A percentile compares a stretch with the other conserved stretches of the same genome.
Evolutionary conservation across 257 asterid species (phyloP).

Genomic region (Oldenlandia corymbosa): DNA sequence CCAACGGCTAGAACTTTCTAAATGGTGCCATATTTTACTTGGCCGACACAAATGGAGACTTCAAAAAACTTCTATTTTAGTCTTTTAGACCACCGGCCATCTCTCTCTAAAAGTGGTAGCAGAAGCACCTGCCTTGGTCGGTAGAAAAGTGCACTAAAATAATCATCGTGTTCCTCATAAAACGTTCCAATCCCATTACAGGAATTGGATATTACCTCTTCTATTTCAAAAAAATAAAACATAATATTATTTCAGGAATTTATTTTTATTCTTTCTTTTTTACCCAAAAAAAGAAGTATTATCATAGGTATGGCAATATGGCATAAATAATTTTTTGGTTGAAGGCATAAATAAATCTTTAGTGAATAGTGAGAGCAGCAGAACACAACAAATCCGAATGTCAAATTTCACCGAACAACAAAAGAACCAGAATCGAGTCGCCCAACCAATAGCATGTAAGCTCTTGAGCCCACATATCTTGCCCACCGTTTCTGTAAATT

Average conservation of each 20-base stretch:
- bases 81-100: slow-evolving; percentile 10
- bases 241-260: too few species aligned
- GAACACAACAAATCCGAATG: background rate
- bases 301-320: too few species aligned
- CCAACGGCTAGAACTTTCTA: background rate
- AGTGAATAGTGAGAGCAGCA: background rate
- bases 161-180: too few species aligned
- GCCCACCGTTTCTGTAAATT: background rate
- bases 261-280: too few species aligned
- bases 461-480: background rate
- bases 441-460: slow-evolving; percentile 4
- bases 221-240: too few species aligned
- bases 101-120: background rate
- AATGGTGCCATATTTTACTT: background rate
- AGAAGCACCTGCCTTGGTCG: slow-evolving; percentile 8
- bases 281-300: too few species aligned
- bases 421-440: background rate
- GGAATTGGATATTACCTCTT: background rate
- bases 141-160: background rate
- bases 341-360: too few species aligned
- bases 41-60: background rate
- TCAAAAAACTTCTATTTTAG: background rate
- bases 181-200: background rate
- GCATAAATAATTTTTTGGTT: too few species aligned
- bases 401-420: background rate